Evolutionary conservation across 352 stramenopile genomes (phyloP), one percentile per base, ranked within the genome.

Genomic region (Globisporangium solare): DNA sequence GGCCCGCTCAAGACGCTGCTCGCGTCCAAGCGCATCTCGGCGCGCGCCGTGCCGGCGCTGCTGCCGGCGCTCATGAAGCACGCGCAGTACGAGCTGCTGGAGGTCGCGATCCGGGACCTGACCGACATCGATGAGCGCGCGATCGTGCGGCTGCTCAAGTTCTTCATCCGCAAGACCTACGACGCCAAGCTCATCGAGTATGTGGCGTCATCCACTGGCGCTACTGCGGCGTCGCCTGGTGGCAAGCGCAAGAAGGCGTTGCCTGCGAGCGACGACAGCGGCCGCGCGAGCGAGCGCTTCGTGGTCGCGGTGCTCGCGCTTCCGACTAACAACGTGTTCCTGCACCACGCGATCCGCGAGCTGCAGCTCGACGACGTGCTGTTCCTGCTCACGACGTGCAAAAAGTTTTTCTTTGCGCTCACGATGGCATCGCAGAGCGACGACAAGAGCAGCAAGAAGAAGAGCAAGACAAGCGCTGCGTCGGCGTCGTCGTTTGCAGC

Each of bases 41-140:
- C 79, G 1, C 82, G 84, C 40, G 64, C 71, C 14, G 66, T 92
- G 35, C 84, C 84, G 8, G 62, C 74, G 40, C 63, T 94, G 4
- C 51, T 94, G 22, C 75, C 79, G 0, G 77, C 66, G 45, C 52
- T 91, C 47, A 88, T 91, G 68, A 64, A 81, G 49, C 63, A 87
- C 68, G 66, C 80, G 31, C 79, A 91, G 62, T 86, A 81, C 56
- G 66, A 68, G 45, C 60, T 91, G 14, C 68, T 94, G 10, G 71
- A 94, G 51, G 64, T 74, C 32, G 71, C 78, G 22, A 75, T 94
- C 24, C 50, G 69, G n/a, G 59, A 87, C 53, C 60, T 94, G 15
- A 70, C 81, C 6, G 84, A 94, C 58, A 79, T 94, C 53, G 81
- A 94, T 58, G 84, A 94, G 68, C 76, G 70, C 37, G 74, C 78